Base-by-base conservation (phyloP, 345 rosid genomes). In the Arabis hirsuta region DNA sequence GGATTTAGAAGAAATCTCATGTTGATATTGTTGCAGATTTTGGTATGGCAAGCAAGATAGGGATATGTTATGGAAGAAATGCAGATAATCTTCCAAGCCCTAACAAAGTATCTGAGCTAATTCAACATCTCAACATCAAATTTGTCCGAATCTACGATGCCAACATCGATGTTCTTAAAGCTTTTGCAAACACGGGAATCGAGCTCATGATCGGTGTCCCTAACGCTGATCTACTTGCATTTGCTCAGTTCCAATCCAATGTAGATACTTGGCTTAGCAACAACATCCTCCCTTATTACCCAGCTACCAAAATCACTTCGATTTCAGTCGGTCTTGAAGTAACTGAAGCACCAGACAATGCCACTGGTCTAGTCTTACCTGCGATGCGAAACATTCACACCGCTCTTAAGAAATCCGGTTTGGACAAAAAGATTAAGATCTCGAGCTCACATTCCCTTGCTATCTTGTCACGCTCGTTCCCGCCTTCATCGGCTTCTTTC, bases 81-180 rank as follows among this genome's bases (percentile, higher is more conserved):
- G 99, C 96, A 0, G 99, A 95, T 76, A 93, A 95, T 72, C 93
- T 95, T 22, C 97, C 99, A 7, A 91, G 93, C 2, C 93, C 93
- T 0, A 82, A 87, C 72, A 87, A 80, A 79, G 99, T 80, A 12
- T 86, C 82, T 0, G 84, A 88, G 70, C 79, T 91, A 55, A 68
- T 88, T 63, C 84, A 79, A 58, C 90, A 81, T 13, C 96, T 83
- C 69, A 82, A 87, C 76, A 80, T 95, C 63, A 90, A 95, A 72
- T 84, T 79, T 43, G 76, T 88, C 36, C 82, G 99, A 80, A 91
- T 95, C 60, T 95, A 95, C 12, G 99, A 91, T 53, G 84, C 97
- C 24, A 88, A 90, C 78, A 85, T 90, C 48, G 96, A 90, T 66
- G 93, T 95, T 60, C 92, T 95, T 58, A 90, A 91, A 82, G 96